These are phyloP conservation scores for Wickerhamomyces bisporus DNA, from an alignment of 805 yeast species.

Conservation along the genomic window DNA sequence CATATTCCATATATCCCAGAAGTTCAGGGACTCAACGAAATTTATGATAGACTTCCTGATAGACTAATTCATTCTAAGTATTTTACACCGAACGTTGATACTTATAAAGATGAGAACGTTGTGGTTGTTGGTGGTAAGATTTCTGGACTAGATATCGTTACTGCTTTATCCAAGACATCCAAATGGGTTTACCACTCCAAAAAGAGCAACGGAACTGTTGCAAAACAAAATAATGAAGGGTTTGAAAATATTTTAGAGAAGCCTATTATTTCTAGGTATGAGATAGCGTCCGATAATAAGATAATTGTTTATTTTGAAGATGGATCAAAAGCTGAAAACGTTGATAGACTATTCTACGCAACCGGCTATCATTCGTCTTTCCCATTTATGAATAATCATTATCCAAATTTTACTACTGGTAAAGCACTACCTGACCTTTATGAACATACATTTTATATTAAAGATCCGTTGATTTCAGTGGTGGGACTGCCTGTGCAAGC, in stretches of 20 bases:
- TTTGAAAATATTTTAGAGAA: conserved; percentile 21
- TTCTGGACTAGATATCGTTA: conserved; percentile 54
- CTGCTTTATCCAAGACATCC: conserved; percentile 1
- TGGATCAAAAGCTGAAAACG: conserved; percentile 34
- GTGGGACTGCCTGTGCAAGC: conserved; percentile 30
- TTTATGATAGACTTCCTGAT: conserved; percentile 1
- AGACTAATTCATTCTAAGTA: conserved; percentile 24
- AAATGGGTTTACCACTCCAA: conserved; percentile 3
- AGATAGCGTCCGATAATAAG: conserved; percentile 21
- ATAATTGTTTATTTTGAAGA: conserved; percentile 34
- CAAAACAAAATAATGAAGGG: conserved; percentile 2
- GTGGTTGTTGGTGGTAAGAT: conserved; percentile 64
- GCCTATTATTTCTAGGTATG: conserved; percentile 30
- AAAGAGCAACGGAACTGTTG: not conserved
- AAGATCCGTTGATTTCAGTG: conserved; percentile 26
- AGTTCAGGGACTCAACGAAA: conserved; percentile 36
- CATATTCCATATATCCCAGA: conserved; percentile 47
- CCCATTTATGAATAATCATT: conserved; percentile 40
- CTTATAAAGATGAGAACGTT: conserved; percentile 27
- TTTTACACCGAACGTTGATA: conserved; percentile 16
- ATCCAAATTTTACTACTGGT: conserved; percentile 20
- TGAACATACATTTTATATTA: conserved; percentile 26
- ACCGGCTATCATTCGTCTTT: conserved; percentile 59
- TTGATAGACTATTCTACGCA: conserved; percentile 55
- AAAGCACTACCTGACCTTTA: conserved; percentile 22